These are phyloP conservation scores for Microdochium bolleyi DNA, from an alignment of 2,329 filamentous ascomycete species.

Conservation along the genomic window DNA sequence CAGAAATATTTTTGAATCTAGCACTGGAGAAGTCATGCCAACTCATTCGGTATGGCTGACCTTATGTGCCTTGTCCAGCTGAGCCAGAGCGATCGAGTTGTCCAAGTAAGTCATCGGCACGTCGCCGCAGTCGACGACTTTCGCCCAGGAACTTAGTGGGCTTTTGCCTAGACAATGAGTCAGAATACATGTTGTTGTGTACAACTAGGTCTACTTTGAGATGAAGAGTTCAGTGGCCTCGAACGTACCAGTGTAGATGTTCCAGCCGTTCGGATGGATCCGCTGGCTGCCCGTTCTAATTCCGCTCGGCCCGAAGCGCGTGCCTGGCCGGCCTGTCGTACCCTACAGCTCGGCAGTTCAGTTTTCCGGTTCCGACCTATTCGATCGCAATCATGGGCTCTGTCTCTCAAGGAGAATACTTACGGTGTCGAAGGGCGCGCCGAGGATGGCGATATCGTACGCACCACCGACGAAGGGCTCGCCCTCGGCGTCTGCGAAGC, in stretches of 20 bases:
- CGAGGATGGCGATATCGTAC: slow-evolving; percentile 51
- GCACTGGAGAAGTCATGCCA: not conserved
- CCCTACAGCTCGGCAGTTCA: slow-evolving; percentile 7
- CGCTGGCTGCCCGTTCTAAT: slow-evolving; percentile 22
- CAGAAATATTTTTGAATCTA: not conserved
- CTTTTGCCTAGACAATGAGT: slow-evolving; percentile 35
- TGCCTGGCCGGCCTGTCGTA: slow-evolving; percentile 24
- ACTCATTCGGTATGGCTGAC: slow-evolving; percentile 15
- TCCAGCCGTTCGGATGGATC: slow-evolving; percentile 22
- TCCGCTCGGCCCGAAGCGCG: slow-evolving; percentile 23
- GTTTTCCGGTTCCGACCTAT: not conserved
- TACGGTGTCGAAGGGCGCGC: slow-evolving; percentile 42
- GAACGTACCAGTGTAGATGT: slow-evolving; percentile 36
- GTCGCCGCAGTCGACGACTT: slow-evolving; percentile 71
- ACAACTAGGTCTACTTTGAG: not conserved
- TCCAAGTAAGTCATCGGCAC: slow-evolving; percentile 72
- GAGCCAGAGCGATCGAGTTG: slow-evolving; percentile 63
- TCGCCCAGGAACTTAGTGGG: slow-evolving; percentile 65
- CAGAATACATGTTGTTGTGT: slow-evolving; percentile 3
- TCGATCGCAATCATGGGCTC: too few species aligned
- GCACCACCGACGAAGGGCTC: slow-evolving; percentile 20
- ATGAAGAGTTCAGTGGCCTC: too few species aligned
- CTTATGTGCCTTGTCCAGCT: slow-evolving; percentile 63
- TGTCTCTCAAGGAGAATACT: slow-evolving; percentile 1
- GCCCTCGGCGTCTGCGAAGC: slow-evolving; percentile 44